Evolutionary conservation across 2,329 filamentous ascomycete genomes (phyloP).

Genomic region (Colletotrichum lentis): DNA sequence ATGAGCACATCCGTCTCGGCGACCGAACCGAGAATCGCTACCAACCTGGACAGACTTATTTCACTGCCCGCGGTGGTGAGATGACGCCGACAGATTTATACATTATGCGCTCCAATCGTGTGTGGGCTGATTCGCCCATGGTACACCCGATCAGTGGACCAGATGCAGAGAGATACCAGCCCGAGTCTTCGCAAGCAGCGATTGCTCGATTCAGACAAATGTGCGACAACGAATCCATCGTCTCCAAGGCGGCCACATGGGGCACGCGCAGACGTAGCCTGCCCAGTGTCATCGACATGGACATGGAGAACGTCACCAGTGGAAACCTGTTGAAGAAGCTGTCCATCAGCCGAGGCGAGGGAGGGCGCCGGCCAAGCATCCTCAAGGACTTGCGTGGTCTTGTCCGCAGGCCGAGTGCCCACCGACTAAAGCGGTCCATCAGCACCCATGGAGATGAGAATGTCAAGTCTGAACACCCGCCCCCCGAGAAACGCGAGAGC

Average conservation of each 20-base stretch:
- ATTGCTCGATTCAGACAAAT: constrained; percentile 62
- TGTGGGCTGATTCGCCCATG: constrained; percentile 60
- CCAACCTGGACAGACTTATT: constrained; percentile 61
- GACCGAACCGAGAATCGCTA: constrained; percentile 60
- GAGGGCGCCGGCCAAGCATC: constrained; percentile 60
- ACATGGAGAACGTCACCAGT: constrained; percentile 61
- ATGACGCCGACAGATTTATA: constrained; percentile 58
- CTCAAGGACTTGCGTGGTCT: constrained; percentile 58
- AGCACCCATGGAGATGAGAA: constrained; percentile 51
- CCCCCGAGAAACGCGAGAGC: constrained; percentile 55
- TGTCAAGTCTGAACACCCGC: constrained; percentile 42
- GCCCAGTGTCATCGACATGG: constrained; percentile 66
- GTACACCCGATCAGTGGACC: constrained; percentile 55
- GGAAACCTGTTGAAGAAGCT: constrained; percentile 71
- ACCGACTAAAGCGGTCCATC: constrained; percentile 57
- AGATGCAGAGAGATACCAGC: constrained; percentile 51
- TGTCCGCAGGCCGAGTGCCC: constrained; percentile 59
- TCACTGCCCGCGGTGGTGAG: constrained; percentile 51
- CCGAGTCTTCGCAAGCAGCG: constrained; percentile 60
- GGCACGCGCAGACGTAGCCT: constrained; percentile 73
- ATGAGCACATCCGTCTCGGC: constrained; percentile 55
- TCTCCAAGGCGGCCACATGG: constrained; percentile 73
- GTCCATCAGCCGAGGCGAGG: constrained; percentile 59
- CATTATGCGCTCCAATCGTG: constrained; percentile 58
- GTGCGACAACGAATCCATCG: constrained; percentile 65